Evolutionary conservation across 2,329 filamentous ascomycete species (phyloP), one percentile per base, ranked within the genome.

Genomic region (Rhinocladiella similis): DNA sequence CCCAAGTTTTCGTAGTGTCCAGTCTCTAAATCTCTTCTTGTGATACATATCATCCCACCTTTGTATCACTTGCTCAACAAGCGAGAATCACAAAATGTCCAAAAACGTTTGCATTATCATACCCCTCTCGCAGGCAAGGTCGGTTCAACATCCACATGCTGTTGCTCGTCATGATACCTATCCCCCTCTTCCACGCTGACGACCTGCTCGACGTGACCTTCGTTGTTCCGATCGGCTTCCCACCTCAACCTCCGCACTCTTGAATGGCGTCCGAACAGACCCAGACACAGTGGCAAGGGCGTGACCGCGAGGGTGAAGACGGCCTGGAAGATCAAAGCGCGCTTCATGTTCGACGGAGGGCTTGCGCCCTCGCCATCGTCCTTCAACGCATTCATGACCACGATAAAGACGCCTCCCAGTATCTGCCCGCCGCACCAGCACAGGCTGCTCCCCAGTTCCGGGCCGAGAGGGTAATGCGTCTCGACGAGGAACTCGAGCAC

Each of bases 351-450:
- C 16, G 74, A 71, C 0, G 87, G 87, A 13, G 88, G 89, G 35
- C 73, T 66, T 1, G 76, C 84, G 14, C 74, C 70, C 9, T 70
- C 66, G 0, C 77, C 10, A 7, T 33, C 78, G 0, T 75, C 74
- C 65, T 77, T 77, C 45, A 97, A 77, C 16, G 87, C 89, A 69
- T 91, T 87, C 75, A 90, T 89, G 55, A 93, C 74, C 27, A 99
- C 75, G 66, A 97, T 89, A 68, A 97, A 96, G 25, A 92, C 74
- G 1, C 85, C 92, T 12, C 94, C 94, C 1, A 95, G 74, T 6
- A 97, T 73, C 76, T 97, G 93, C 0, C 94, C 93, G 5, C 88
- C 88, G 1, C 84, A 83, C 94, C 94, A 97, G 67, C 88, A 89
- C 19, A 95, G 78, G 25, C 89, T 91, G 60, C 85, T 89, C 1